Conservation (phyloP, 2,329 filamentous ascomycete genomes). For the Verticillium tricorpus region DNA sequence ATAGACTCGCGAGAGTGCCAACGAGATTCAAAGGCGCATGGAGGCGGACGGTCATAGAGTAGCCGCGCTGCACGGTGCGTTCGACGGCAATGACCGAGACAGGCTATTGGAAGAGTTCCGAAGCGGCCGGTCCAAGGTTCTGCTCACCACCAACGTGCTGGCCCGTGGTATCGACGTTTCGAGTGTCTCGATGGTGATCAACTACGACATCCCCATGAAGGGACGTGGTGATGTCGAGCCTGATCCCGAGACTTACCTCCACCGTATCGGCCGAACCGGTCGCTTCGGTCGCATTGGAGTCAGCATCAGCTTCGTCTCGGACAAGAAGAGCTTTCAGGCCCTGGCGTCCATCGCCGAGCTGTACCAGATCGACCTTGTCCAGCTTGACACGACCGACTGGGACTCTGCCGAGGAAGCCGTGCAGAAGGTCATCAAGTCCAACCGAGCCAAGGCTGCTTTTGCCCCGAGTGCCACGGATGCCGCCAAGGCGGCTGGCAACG, state of each 20-base stretch:
- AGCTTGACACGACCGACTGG: slow-evolving; percentile 84
- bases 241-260: slow-evolving; percentile 92
- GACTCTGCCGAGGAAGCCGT: slow-evolving; percentile 81
- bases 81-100: slow-evolving; percentile 81
- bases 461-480: slow-evolving; percentile 40
- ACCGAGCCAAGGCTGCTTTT: slow-evolving; percentile 52
- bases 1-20: slow-evolving; percentile 80
- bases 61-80: slow-evolving; percentile 80
- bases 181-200: slow-evolving; percentile 95
- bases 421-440: slow-evolving; percentile 74
- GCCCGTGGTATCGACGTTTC: slow-evolving; percentile 91
- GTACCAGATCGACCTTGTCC: slow-evolving; percentile 77
- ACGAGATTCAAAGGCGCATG: slow-evolving; percentile 83
- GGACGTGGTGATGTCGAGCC: slow-evolving; percentile 74
- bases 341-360: slow-evolving; percentile 74
- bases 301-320: slow-evolving; percentile 90
- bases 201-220: slow-evolving; percentile 84
- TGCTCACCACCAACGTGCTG: slow-evolving; percentile 96
- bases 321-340: slow-evolving; percentile 74
- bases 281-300: slow-evolving; percentile 96
- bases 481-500: not conserved
- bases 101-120: slow-evolving; percentile 82
- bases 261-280: slow-evolving; percentile 94
- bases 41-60: slow-evolving; percentile 85
- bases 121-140: slow-evolving; percentile 81